Conservation (phyloP, 139 green algal genomes). For the Volvox reticuliferus region DNA sequence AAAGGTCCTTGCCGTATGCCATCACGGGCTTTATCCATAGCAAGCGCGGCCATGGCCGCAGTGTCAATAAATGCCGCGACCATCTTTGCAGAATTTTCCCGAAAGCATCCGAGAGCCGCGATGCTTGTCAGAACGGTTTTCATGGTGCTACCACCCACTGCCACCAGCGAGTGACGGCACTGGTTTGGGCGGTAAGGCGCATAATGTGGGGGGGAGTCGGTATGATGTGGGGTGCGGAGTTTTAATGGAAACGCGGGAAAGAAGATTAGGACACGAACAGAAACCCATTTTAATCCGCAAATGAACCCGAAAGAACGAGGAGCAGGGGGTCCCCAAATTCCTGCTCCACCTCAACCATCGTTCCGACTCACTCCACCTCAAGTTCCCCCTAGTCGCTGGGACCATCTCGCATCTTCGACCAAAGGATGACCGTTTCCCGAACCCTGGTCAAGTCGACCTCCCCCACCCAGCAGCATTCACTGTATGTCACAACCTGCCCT, state of each 20-base stretch:
- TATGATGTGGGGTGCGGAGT: neutral
- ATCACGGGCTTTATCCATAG: neutral
- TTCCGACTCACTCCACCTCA: no score
- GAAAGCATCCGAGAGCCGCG: neutral
- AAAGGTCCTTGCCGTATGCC: no score
- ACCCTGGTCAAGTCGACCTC: neutral
- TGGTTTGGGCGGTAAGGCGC: neutral
- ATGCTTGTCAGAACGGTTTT: neutral
- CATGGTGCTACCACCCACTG: neutral
- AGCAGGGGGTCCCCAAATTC: neutral
- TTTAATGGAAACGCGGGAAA: neutral
- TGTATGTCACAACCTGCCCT: no score
- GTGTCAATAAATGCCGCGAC: neutral
- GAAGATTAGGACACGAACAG: neutral
- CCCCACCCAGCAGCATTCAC: neutral
- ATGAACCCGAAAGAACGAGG: neutral
- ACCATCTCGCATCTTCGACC: no score
- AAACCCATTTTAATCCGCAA: neutral
- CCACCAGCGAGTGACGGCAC: neutral
- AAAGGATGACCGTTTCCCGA: neutral
- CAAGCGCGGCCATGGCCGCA: neutral
- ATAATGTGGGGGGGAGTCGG: neutral
- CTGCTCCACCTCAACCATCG: neutral
- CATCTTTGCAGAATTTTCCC: neutral
- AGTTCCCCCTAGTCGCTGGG: no score